Evolutionary conservation across 495 filamentous ascomycete species (phyloP).

Genomic region (Penicillium arizonense): DNA sequence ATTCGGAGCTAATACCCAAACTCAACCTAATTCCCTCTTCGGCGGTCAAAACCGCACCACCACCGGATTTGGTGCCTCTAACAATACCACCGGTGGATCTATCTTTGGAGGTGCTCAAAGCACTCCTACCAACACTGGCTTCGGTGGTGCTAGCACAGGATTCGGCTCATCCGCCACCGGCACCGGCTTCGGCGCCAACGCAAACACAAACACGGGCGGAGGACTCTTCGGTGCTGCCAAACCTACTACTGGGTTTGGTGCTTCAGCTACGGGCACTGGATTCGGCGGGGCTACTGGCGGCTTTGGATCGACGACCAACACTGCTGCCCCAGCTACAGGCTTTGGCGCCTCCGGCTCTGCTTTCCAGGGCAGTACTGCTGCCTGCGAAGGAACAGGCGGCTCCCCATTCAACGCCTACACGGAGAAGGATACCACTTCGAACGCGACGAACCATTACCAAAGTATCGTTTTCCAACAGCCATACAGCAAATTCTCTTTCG

Average conservation of each 20-base stretch:
- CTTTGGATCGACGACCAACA: slow-evolving; percentile 20
- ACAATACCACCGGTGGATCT: slow-evolving; percentile 41
- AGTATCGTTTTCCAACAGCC: slow-evolving; percentile 83
- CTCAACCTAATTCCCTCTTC: slow-evolving; percentile 37
- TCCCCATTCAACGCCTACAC: slow-evolving; percentile 68
- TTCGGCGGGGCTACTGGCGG: slow-evolving; percentile 18
- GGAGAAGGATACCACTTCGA: slow-evolving; percentile 75
- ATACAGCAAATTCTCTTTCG: slow-evolving; percentile 84
- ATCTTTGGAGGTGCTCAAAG: slow-evolving; percentile 46
- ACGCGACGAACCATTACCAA: slow-evolving; percentile 72
- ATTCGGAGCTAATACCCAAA: slow-evolving; percentile 37
- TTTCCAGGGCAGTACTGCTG: slow-evolving; percentile 40
- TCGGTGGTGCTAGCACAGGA: slow-evolving; percentile 22
- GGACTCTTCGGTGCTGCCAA: slow-evolving; percentile 50
- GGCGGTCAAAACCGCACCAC: slow-evolving; percentile 34
- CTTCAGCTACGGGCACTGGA: slow-evolving; percentile 21
- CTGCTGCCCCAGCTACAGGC: slow-evolving; percentile 8
- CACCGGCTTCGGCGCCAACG: slow-evolving; percentile 37
- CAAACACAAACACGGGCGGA: slow-evolving; percentile 37
- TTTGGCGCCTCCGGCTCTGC: slow-evolving; percentile 49
- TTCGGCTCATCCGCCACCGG: slow-evolving; percentile 28
- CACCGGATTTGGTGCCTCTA: slow-evolving; percentile 49
- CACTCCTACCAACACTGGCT: slow-evolving; percentile 47
- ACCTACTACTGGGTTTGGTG: slow-evolving; percentile 34
- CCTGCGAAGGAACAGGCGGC: slow-evolving; percentile 68